Base-by-base conservation (phyloP, 441 rosid species). In the Populus hybrid region DNA sequence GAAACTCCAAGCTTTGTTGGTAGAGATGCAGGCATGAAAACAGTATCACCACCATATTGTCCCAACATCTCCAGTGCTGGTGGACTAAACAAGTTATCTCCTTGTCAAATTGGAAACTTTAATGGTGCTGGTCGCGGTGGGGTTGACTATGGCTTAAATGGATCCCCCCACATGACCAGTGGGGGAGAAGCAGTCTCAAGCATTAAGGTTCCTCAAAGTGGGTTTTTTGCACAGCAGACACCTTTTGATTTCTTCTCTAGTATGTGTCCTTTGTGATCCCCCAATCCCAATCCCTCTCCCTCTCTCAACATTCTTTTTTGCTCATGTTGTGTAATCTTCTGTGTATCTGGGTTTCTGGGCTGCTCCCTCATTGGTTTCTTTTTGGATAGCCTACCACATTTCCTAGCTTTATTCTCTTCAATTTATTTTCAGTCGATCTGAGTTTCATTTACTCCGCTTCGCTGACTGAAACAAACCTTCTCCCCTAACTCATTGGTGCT, bases 241-340 rank as follows among this genome's bases (percentile, higher is more conserved):
- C 83, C 93, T 79, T 82, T 87, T 79, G 89, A 89, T 83, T 89
- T 90, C 87, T 83, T 88, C 76, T 76, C 84, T 78, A 92, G 93
- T 79, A 28, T 83, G 76, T 71, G 81, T 71, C 61, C 20, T 63
- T 56, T 21, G 16, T 33, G 53, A 63, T 68, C 2, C n/a, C 42
- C 4, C 40, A 35, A 21, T 21, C 65, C 40, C 29, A 28, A 28
- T 28, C 29, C 29, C 29, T 14, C 59, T 53, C 10, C 8, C 16
- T 9, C 33, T 24, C 68, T 28, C 68, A 24, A 42, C 11, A 8
- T 8, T 33, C 67, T 53, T 29, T 64, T 29, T 35, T 59, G 59
- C 26, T 67, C 35, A 61, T 16, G 73, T 64, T 40, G 78, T 71
- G 35, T 1, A 12, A 70, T 38, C 31, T 59, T 70, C 3, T 28